phyloP scores from a whole-genome alignment of 2,329 filamentous ascomycete genomes.

The Myriosclerotinia duriaeana region DNA sequence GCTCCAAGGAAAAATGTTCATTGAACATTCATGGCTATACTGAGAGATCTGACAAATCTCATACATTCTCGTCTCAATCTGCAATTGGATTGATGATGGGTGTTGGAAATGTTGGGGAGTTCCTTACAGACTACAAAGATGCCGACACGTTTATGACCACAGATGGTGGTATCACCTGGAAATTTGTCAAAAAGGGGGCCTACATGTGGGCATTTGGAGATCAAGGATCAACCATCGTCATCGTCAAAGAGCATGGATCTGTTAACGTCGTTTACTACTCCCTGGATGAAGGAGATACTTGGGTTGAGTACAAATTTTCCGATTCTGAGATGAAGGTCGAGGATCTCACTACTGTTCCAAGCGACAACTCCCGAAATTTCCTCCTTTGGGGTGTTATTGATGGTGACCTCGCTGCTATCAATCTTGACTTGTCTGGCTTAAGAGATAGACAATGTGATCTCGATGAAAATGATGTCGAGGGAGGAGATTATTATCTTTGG shows the following conservation, averaged over 20 bases:
- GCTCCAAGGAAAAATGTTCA: conserved; percentile 67
- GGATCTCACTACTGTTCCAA: conserved; percentile 84
- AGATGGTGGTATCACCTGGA: conserved; percentile 90
- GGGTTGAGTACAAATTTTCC: conserved; percentile 73
- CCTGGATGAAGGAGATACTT: conserved; percentile 75
- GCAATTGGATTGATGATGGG: conserved; percentile 90
- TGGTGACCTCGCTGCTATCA: conserved; percentile 68
- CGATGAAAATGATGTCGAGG: conserved; percentile 58
- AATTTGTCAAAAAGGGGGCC: conserved; percentile 76
- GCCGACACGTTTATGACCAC: conserved; percentile 87
- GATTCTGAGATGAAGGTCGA: conserved; percentile 69
- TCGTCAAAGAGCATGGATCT: conserved; percentile 69
- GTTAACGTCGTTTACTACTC: conserved; percentile 75
- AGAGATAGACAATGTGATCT: conserved; percentile 70
- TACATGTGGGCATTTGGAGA: conserved; percentile 97
- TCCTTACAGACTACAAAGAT: conserved; percentile 45
- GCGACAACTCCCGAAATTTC: conserved; percentile 88
- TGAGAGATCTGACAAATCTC: conserved; percentile 75
- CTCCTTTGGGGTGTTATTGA: conserved; percentile 73
- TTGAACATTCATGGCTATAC: conserved; percentile 96
- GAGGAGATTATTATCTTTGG: conserved; percentile 82
- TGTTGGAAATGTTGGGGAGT: conserved; percentile 82
- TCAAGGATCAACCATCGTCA: conserved; percentile 86
- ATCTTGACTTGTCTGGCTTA: conserved; percentile 84
- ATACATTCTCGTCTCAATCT: conserved; percentile 84